Percentiles rank a stretch among this genome's conserved stretches.
phyloP scores from a whole-genome alignment of 2,329 filamentous ascomycete species.

The Botrytis elliptica region DNA sequence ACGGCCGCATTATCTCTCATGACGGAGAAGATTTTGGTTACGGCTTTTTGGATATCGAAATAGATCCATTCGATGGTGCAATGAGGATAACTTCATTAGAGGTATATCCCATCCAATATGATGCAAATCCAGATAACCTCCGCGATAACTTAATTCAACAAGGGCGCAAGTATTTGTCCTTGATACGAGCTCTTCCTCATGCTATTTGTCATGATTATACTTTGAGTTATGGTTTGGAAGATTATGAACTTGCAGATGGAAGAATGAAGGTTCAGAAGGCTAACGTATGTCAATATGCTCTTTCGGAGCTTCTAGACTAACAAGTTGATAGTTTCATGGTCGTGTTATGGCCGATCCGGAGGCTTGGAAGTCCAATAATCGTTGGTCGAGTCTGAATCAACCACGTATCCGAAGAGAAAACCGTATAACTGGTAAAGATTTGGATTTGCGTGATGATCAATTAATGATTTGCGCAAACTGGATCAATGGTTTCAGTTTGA shows the following conservation, averaged over 20 bases:
- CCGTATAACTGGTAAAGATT: background rate
- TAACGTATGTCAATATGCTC: background rate
- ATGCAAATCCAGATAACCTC: background rate
- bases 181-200: background rate
- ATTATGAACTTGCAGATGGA: background rate
- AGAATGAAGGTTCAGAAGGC: background rate
- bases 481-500: constrained; percentile 11
- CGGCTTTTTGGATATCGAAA: background rate
- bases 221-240: background rate
- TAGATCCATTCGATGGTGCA: constrained; percentile 5
- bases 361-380: background rate
- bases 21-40: constrained; percentile 15
- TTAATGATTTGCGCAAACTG: constrained; percentile 1
- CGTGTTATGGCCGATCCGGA: constrained; percentile 11
- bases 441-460: background rate
- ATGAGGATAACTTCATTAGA: background rate
- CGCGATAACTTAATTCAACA: background rate
- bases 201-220: constrained; percentile 6
- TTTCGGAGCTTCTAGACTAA: background rate
- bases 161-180: constrained; percentile 11
- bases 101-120: background rate
- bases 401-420: background rate
- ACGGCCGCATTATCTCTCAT: constrained; percentile 5
- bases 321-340: constrained; percentile 3
- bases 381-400: background rate